Conservation (phyloP, 192 early-diverging fungal species). For the Pilaira anomala region DNA sequence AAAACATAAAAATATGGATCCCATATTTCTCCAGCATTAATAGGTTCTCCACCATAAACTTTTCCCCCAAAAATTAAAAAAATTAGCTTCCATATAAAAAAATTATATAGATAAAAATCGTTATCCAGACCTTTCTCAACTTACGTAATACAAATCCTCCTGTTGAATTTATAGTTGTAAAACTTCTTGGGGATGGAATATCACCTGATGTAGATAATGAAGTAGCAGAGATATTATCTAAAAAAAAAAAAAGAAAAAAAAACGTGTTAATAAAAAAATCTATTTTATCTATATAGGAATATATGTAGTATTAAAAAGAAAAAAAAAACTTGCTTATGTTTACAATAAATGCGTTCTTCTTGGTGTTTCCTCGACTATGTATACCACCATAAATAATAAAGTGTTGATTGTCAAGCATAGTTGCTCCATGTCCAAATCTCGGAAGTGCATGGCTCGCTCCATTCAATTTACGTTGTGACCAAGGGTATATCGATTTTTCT, state of each 20-base stretch:
- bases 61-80: neutral
- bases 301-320: neutral
- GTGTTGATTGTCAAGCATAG: constrained; percentile 11
- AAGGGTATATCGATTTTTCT: constrained; percentile 24
- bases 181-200: constrained; percentile 34
- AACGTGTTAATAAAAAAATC: neutral
- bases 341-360: constrained; percentile 21
- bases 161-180: constrained; percentile 40
- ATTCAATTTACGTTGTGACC: constrained; percentile 23
- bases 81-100: neutral
- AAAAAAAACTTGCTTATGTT: constrained; percentile 16
- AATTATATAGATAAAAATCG: too few relatives aligned
- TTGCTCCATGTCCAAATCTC: constrained; percentile 22
- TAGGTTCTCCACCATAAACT: constrained; percentile 40
- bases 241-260: neutral
- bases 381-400: constrained; percentile 24
- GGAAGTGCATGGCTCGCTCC: constrained; percentile 16
- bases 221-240: constrained; percentile 19
- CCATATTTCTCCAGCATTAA: constrained; percentile 23
- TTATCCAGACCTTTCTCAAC: neutral
- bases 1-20: constrained; percentile 40
- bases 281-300: neutral
- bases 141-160: constrained; percentile 44
- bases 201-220: constrained; percentile 36
- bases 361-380: neutral